Base-by-base conservation (phyloP, 345 rosid species). In the Lepidium africanum region DNA sequence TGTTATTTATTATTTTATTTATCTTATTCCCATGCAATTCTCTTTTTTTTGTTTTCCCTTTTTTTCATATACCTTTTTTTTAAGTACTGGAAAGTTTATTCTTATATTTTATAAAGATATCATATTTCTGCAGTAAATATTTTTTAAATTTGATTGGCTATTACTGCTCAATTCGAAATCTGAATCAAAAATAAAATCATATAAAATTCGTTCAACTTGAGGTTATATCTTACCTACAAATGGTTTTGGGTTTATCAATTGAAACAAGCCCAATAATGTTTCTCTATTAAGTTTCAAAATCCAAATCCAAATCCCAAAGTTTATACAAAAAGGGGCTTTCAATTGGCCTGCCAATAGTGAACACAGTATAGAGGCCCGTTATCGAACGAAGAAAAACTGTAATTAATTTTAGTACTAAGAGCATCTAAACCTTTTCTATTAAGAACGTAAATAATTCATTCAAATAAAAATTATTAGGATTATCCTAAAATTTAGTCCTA, bases 1-100 rank as follows among this genome's bases (percentile, higher is more conserved):
- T 27, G 0, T 25, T 27, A 4, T 19, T 37, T 6, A 19, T 55
- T 16, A n/a, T 4, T 5, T 39, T 0, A 6, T 50, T 38, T 21
- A 9, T 39, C 23, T 10, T 25, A 15, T 58, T 3, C 27, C 67
- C 67, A 60, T 62, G 69, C 69, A 71, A 41, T 52, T 53, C 39
- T 36, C 32, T 35, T 15, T 27, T 42, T 70, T 59, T 36, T 41
- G 21, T 21, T 27, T 52, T 70, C 48, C 16, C 16, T 37, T 70
- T 62, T 71, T 35, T 55, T 4, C 7, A 30, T 5, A 9, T 1
- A 42, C 35, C 52, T 50, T 15, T 27, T 10, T 30, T 17, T 16
- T 2, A 5, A 36, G 10, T 30, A 64, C 16, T 50, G 15, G 14
- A 51, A 40, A 27, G 11, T 16, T 25, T 7, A 21, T n/a, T 64